phyloP scores from a whole-genome alignment of 176 grass and related monocot genomes.

The Lolium rigidum region DNA sequence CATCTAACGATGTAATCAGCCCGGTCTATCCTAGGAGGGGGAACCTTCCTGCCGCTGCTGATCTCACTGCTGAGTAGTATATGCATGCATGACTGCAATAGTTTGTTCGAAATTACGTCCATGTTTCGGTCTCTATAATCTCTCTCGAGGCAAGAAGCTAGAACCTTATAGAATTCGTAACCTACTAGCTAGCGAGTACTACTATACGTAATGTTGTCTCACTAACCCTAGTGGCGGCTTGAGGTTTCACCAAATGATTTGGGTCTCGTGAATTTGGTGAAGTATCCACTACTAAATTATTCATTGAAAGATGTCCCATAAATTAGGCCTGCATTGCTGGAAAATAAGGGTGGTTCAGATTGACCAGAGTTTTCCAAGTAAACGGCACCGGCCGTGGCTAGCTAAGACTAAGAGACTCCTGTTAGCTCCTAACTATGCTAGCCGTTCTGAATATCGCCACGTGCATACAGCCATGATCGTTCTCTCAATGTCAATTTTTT shows the following conservation, averaged over 20 bases:
- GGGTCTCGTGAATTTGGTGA: slow-evolving; percentile 9
- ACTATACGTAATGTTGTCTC: not conserved
- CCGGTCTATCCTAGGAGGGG: not conserved
- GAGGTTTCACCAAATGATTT: slow-evolving; percentile 31
- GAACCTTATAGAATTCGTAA: not conserved
- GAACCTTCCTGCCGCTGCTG: slow-evolving; percentile 43
- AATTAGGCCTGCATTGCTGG: not conserved
- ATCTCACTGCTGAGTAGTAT: slow-evolving; percentile 9
- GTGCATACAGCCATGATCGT: no score
- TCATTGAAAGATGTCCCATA: not conserved
- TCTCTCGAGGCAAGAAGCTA: not conserved
- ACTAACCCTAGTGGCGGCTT: not conserved
- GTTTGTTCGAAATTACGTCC: not conserved
- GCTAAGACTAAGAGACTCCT: no score
- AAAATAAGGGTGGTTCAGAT: not conserved
- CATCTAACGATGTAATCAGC: no score
- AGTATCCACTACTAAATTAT: not conserved
- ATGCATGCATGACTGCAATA: slow-evolving; percentile 9
- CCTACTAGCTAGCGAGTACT: not conserved
- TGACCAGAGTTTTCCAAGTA: not conserved
- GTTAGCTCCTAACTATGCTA: no score
- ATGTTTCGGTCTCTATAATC: slow-evolving; percentile 17
- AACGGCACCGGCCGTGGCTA: no score
- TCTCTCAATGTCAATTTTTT: no score
- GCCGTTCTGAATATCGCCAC: no score